Base-by-base conservation (phyloP, 2,329 filamentous ascomycete species). In the Fusarium sp. region DNA sequence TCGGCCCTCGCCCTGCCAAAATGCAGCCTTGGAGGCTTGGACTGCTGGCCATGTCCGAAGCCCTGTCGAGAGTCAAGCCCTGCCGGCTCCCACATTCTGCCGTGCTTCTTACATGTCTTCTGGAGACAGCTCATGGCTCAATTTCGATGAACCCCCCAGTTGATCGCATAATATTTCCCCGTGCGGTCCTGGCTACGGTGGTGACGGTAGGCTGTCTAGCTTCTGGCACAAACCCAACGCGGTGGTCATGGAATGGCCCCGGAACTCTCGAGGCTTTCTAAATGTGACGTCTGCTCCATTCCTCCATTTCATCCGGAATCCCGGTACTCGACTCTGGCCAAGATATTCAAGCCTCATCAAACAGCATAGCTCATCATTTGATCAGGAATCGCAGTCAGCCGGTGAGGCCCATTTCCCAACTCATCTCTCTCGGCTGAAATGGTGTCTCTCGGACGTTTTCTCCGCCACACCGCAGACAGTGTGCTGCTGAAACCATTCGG, bases 101-200 rank as follows among this genome's bases (percentile, higher is more conserved):
- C 58, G 10, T 61, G 22, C 27, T 74, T 72, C 66, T 66, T 65
- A 33, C 59, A 65, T 61, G 30, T 15, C 50, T 70, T 74, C 65
- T 25, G 70, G 56, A 52, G 22, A 25, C 58, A 57, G 70, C 63
- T 73, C 61, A 50, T 58, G 35, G 61, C 65, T 71, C 67, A 75
- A 72, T 66, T 52, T 74, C 61, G 30, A 70, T 43, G 40, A 50
- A 27, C 62, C 60, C 72, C 72, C 72, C 65, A 38, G 54, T 58
- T 63, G 56, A 63, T 45, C 27, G 32, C 38, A 38, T n/a, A 60
- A 56, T 33, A 54, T 47, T 37, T 57, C 65, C 60, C 63, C 50
- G 56, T 62, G 43, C 62, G 63, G 65, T 35, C 59, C 70, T 54
- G 63, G 52, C 54, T 65, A 6, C 73, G 75, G 73, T 77, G 73